Evolutionary conservation across 2,329 filamentous ascomycete species (phyloP).

Genomic region (Cryphonectria parasitica): DNA sequence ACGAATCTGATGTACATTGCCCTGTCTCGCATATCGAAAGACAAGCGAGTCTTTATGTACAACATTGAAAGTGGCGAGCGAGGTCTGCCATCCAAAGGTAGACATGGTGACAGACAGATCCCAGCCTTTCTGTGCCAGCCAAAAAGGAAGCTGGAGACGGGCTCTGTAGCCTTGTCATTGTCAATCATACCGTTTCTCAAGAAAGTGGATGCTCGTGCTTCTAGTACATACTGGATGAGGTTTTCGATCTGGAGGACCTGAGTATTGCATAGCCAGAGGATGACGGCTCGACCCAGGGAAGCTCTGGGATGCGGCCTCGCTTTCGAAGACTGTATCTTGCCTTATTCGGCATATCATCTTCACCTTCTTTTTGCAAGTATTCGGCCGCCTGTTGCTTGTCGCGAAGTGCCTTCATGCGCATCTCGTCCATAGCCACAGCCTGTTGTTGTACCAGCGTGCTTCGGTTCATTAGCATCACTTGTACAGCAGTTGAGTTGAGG

Average conservation of each 20-base stretch:
- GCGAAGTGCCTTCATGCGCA: background rate
- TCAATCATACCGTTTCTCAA: background rate
- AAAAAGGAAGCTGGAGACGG: slow-evolving; percentile 15
- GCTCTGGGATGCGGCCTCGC: background rate
- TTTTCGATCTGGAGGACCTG: background rate
- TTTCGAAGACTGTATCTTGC: background rate
- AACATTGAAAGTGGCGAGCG: background rate
- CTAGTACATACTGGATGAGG: background rate
- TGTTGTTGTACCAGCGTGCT: background rate
- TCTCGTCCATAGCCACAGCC: background rate
- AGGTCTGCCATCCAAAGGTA: slow-evolving; percentile 12
- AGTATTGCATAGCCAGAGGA: background rate
- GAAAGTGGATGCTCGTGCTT: background rate
- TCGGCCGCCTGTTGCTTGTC: background rate
- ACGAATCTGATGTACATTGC: background rate
- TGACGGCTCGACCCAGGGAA: background rate
- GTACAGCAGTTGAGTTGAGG: background rate
- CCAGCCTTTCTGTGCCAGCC: slow-evolving; percentile 14
- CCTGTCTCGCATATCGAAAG: background rate
- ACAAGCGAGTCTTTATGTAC: background rate
- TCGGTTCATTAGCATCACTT: background rate
- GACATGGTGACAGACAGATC: background rate
- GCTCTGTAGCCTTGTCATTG: slow-evolving; percentile 3
- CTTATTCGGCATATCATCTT: too few species aligned
- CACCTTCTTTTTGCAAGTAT: too few species aligned